Percentiles rank a stretch among this genome's conserved stretches.
phyloP scores from a whole-genome alignment of 2,329 filamentous ascomycete species.

The Scedosporium dehoogii region DNA sequence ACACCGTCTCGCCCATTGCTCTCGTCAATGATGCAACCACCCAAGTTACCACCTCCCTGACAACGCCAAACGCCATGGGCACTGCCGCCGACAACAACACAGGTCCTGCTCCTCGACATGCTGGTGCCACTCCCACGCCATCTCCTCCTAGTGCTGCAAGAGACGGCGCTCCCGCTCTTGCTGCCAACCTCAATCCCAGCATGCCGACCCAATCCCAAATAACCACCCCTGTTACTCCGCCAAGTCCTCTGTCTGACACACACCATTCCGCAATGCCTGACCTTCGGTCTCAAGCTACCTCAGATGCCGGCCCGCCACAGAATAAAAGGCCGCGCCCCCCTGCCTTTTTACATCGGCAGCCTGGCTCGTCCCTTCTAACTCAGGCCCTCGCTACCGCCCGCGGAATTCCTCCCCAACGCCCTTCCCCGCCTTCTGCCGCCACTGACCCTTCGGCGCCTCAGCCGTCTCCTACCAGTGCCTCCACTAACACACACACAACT shows the following conservation, averaged over 20 bases:
- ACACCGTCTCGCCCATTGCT: background rate
- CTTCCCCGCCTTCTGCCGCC: conserved; percentile 14
- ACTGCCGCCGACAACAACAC: background rate
- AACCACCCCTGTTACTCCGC: background rate
- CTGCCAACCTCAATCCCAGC: conserved; percentile 3
- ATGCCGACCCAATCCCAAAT: conserved; percentile 6
- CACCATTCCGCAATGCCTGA: background rate
- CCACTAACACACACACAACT: background rate
- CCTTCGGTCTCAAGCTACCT: background rate
- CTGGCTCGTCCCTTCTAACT: conserved; percentile 45
- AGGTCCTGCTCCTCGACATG: background rate
- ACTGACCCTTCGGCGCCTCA: conserved; percentile 6
- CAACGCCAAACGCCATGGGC: background rate
- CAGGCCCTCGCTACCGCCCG: conserved; percentile 50
- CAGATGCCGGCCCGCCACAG: conserved; percentile 4
- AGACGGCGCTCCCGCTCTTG: background rate
- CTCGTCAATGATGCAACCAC: background rate
- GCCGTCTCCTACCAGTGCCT: conserved; percentile 1
- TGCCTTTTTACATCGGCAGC: conserved; percentile 29
- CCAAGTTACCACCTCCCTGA: background rate
- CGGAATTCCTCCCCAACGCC: conserved; percentile 30
- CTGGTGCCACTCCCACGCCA: background rate
- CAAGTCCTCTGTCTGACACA: background rate
- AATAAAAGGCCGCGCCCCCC: conserved; percentile 33
- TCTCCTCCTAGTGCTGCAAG: background rate